These are phyloP conservation scores for Tuctoria greenei DNA, from an alignment of 176 grass and related monocot species.

Conservation along the genomic window DNA sequence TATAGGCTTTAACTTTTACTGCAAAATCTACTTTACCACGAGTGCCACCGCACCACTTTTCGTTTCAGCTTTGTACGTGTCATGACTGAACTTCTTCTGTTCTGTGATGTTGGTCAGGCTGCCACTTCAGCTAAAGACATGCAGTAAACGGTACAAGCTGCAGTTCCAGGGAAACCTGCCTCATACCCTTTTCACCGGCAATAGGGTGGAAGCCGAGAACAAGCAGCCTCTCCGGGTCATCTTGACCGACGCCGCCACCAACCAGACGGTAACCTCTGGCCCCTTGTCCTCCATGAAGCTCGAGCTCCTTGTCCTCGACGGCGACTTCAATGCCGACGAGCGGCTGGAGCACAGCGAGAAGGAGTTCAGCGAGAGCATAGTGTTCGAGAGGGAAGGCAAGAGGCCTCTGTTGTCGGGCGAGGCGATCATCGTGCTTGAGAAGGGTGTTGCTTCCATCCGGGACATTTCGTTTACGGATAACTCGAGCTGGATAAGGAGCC, in stretches of 20 bases:
- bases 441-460: slow-evolving; percentile 64
- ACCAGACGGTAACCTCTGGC: slow-evolving; percentile 51
- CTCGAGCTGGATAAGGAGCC: slow-evolving; percentile 79
- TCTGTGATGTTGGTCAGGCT: slow-evolving; percentile 43
- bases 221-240: slow-evolving; percentile 62
- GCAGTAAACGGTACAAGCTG: slow-evolving; percentile 62
- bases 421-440: slow-evolving; percentile 59
- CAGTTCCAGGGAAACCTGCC: slow-evolving; percentile 71
- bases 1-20: slow-evolving; percentile 3
- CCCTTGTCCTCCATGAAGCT: slow-evolving; percentile 63
- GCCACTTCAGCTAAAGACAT: slow-evolving; percentile 48
- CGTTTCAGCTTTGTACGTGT: not conserved
- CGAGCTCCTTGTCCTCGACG: slow-evolving; percentile 84
- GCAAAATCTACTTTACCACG: slow-evolving; percentile 15
- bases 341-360: slow-evolving; percentile 74
- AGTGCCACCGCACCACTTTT: not conserved
- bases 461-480: slow-evolving; percentile 84
- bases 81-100: slow-evolving; percentile 35
- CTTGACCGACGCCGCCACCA: slow-evolving; percentile 54
- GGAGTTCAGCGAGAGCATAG: slow-evolving; percentile 71
- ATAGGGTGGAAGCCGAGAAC: slow-evolving; percentile 64
- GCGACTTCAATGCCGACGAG: slow-evolving; percentile 76
- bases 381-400: slow-evolving; percentile 84
- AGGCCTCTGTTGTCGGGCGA: slow-evolving; percentile 71
- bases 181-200: slow-evolving; percentile 73